Percentiles rank a stretch among this genome's conserved stretches.
phyloP scores from a whole-genome alignment of 371 early-diverging fungal genomes.

The Encephalitozoon cuniculi region DNA sequence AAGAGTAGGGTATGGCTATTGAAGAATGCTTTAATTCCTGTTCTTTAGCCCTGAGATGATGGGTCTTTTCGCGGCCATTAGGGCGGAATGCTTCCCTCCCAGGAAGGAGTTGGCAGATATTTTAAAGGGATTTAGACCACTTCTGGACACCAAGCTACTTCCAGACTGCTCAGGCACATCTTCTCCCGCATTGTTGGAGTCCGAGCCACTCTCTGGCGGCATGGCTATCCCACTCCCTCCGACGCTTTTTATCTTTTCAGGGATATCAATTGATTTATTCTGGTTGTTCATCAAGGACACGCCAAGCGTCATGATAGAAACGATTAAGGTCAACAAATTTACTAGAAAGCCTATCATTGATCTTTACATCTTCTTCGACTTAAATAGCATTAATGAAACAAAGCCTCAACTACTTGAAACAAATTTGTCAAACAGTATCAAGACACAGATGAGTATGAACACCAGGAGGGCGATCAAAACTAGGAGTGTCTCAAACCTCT shows the following conservation, averaged over 20 bases:
- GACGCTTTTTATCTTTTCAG: neutral
- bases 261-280: neutral
- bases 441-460: constrained; percentile 23
- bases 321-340: neutral
- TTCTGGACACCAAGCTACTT: neutral
- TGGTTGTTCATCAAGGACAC: neutral
- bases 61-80: neutral
- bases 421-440: constrained; percentile 34
- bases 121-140: neutral
- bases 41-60: neutral
- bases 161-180: neutral
- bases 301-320: neutral
- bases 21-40: neutral
- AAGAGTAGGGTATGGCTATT: neutral
- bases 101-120: neutral
- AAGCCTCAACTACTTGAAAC: neutral
- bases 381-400: constrained; percentile 1
- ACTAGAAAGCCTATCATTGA: neutral
- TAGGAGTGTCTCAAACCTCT: constrained; percentile 29
- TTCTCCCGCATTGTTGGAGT: neutral
- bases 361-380: neutral
- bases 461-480: neutral
- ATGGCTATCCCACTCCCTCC: neutral
- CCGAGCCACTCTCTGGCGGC: neutral
- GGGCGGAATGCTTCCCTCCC: neutral